Base-by-base conservation (phyloP, 768 basidiomycete species). In the Leccinum barrowsii region DNA sequence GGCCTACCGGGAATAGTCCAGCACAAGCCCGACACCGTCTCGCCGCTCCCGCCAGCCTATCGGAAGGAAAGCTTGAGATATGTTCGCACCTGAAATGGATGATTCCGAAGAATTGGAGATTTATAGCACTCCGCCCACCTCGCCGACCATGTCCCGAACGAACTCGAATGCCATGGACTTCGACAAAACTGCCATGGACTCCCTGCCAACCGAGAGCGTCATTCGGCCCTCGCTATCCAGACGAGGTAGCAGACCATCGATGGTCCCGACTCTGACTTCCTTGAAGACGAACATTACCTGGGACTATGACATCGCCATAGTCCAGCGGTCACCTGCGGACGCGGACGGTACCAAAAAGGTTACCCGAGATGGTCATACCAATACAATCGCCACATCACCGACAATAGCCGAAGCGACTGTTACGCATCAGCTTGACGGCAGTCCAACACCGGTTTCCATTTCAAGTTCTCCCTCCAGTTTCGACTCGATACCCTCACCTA, bases 101-200 rank as follows among this genome's bases (percentile, higher is more conserved):
- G 50, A 52, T 52, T 52, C 6, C 30, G 30, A 32, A 34, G 50
- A 52, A 52, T 30, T 61, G 52, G 67, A 81, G 55, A 71, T 69
- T 49, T 81, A 79, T 62, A 68, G 71, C 50, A 80, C 79, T 17
- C 79, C 79, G 24, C 79, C 80, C 7, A 71, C 72, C 15, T 77
- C 78, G 19, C 79, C 79, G 24, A 62, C 59, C 56, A 55, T 68
- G 48, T 64, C 70, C 55, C 69, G 67, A 35, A 51, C 61, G 26
- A 61, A 60, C 59, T 64, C 64, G 56, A 52, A 21, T 52, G 21
- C 21, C 48, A 21, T 47, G 58, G 62, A 56, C 58, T 24, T 59
- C 50, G 50, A 55, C 22, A 8, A 11, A 21, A 61, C 64, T 26
- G 32, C 55, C 50, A 58, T 63, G 61, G 40, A 52, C 42, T 52